Evolutionary conservation across 2,329 filamentous ascomycete species (phyloP).

Genomic region (Hypoxylon sp.): DNA sequence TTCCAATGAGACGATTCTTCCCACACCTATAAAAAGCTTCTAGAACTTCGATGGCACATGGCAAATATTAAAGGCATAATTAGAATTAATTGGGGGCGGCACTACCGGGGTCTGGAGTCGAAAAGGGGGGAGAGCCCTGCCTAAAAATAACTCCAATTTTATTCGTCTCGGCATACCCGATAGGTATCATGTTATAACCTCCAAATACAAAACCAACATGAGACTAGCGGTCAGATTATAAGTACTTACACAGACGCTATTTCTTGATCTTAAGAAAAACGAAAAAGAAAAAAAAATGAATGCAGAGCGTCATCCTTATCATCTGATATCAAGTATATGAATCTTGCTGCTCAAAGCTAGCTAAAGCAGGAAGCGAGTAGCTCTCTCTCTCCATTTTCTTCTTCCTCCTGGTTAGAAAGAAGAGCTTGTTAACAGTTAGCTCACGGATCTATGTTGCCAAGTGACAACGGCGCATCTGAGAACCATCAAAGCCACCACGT

Average conservation of each 20-base stretch:
- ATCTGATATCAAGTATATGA: neutral
- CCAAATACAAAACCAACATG: constrained; percentile 1
- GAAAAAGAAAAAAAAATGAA: neutral
- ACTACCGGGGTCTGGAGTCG: constrained; percentile 5
- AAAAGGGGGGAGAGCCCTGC: constrained; percentile 6
- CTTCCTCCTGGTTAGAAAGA: too few species aligned
- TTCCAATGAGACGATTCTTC: neutral
- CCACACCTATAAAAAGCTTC: constrained; percentile 14
- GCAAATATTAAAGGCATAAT: neutral
- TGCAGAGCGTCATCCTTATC: neutral
- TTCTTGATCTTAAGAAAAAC: neutral
- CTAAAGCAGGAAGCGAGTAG: neutral
- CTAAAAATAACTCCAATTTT: constrained; percentile 34
- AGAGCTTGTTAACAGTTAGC: too few species aligned
- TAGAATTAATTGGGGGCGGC: constrained; percentile 20
- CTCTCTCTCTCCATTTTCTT: neutral
- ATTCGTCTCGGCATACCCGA: constrained; percentile 27
- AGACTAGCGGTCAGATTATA: constrained; percentile 3
- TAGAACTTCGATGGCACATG: constrained; percentile 26
- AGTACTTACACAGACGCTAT: neutral
- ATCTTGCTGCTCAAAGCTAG: neutral
- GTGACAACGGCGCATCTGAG: neutral
- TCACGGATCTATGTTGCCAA: neutral
- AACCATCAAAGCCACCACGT: neutral
- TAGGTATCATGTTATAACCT: constrained; percentile 15